phyloP scores from a whole-genome alignment of 441 rosid species.

The Eutrema salsugineum region DNA sequence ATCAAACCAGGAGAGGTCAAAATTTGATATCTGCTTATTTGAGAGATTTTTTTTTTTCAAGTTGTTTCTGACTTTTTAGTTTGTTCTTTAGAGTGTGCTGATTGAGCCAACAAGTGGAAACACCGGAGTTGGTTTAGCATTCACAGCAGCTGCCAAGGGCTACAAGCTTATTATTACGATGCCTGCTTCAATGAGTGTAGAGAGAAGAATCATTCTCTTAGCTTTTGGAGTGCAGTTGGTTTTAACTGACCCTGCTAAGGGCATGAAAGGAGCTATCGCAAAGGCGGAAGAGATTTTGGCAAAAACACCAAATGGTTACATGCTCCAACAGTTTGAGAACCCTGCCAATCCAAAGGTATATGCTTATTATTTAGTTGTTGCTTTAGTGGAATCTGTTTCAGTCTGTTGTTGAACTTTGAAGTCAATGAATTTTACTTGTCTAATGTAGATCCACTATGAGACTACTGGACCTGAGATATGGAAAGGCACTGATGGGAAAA shows the following conservation, averaged over 20 bases:
- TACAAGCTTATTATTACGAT: constrained; percentile 79
- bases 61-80: constrained; percentile 8
- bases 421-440: background rate
- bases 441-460: constrained; percentile 66
- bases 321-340: constrained; percentile 87
- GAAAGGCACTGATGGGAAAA: constrained; percentile 75
- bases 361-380: background rate
- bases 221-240: constrained; percentile 91
- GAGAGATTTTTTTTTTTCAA: too few relatives aligned
- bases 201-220: constrained; percentile 81
- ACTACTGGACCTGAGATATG: constrained; percentile 93
- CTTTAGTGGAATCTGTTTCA: background rate
- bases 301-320: constrained; percentile 73
- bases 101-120: constrained; percentile 93
- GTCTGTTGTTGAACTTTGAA: background rate
- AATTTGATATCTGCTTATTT: background rate
- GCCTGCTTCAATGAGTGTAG: constrained; percentile 94
- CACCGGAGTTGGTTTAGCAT: constrained; percentile 86
- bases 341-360: constrained; percentile 84
- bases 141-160: constrained; percentile 85
- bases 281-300: constrained; percentile 83
- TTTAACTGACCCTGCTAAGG: constrained; percentile 82
- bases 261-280: constrained; percentile 88
- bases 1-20: constrained; percentile 71
- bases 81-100: constrained; percentile 56